Evolutionary conservation across 2,329 filamentous ascomycete genomes (phyloP).

Genomic region (Sclerotinia subarctica): DNA sequence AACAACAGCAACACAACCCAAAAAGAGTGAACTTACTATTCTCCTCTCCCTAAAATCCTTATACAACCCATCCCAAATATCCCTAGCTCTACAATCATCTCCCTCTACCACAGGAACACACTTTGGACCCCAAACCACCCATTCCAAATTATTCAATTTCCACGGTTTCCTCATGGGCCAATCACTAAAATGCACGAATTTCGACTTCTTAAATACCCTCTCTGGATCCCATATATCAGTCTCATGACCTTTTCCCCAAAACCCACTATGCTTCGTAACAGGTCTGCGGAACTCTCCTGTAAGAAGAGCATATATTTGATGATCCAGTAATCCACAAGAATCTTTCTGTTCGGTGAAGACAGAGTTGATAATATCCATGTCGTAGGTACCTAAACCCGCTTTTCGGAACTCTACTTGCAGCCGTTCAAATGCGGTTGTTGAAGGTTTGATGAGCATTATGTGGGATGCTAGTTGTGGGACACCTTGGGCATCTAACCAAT

Average conservation of each 20-base stretch:
- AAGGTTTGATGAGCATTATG: conserved; percentile 55
- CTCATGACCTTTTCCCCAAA: conserved; percentile 44
- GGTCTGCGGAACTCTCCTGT: conserved; percentile 53
- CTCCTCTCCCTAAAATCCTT: conserved; percentile 31
- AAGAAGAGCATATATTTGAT: conserved; percentile 53
- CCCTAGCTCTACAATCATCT: conserved; percentile 30
- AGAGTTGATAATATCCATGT: conserved; percentile 55
- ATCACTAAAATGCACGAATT: conserved; percentile 59
- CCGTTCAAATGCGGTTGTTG: conserved; percentile 47
- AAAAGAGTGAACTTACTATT: conserved; percentile 21
- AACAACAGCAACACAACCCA: too few species aligned
- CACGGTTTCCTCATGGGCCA: conserved; percentile 59
- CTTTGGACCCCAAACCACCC: conserved; percentile 22
- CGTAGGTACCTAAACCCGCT: conserved; percentile 42
- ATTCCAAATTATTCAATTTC: conserved; percentile 40
- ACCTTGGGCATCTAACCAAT: conserved; percentile 51
- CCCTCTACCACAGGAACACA: conserved; percentile 24
- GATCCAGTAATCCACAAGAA: conserved; percentile 51
- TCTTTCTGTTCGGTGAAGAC: conserved; percentile 36
- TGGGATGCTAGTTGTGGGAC: conserved; percentile 49
- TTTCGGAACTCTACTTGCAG: conserved; percentile 34
- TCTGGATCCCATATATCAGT: conserved; percentile 50
- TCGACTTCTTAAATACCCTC: conserved; percentile 48
- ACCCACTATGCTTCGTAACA: conserved; percentile 46
- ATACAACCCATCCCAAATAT: conserved; percentile 34